A percentile compares a stretch with the other conserved stretches of the same genome.
Conservation (phyloP, 2,329 filamentous ascomycete species). For the Venturia oleaginea region DNA sequence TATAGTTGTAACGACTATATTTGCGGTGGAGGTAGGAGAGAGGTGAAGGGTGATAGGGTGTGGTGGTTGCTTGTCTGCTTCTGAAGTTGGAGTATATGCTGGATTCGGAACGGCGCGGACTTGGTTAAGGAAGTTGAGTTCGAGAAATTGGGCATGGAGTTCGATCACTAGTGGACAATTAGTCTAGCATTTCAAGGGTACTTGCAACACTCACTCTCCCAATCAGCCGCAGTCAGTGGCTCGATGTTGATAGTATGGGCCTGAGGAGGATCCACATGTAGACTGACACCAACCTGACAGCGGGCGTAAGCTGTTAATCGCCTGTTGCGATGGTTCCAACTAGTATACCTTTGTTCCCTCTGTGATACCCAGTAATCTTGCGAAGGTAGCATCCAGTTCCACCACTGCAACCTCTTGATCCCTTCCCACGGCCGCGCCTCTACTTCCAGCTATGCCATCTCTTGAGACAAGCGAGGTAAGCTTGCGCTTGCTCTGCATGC, state of each 20-base stretch:
- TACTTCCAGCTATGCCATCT: conserved; percentile 57
- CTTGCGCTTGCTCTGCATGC: conserved; percentile 88
- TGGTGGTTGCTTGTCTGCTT: conserved; percentile 34
- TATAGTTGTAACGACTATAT: conserved; percentile 77
- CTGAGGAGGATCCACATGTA: conserved; percentile 84
- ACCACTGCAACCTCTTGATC: conserved; percentile 71
- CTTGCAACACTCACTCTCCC: conserved; percentile 58
- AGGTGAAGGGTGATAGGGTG: conserved; percentile 88
- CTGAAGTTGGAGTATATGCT: conserved; percentile 43
- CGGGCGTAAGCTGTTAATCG: conserved; percentile 14
- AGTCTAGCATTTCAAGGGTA: conserved; percentile 12
- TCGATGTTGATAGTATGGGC: conserved; percentile 96
- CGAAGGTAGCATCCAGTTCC: conserved; percentile 82
- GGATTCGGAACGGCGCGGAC: conserved; percentile 91
- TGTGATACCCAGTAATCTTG: conserved; percentile 61
- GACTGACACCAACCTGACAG: conserved; percentile 46
- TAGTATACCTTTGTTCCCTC: conserved; percentile 72
- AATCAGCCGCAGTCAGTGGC: conserved; percentile 87
- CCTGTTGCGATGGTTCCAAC: conserved; percentile 23
- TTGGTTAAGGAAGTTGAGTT: conserved; percentile 86
- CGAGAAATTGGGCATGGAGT: conserved; percentile 88
- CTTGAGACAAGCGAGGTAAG: conserved; percentile 62
- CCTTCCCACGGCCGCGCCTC: conserved; percentile 47
- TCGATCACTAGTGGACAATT: conserved; percentile 60
- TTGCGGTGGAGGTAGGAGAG: conserved; percentile 90